Evolutionary conservation across 768 basidiomycete genomes (phyloP), one percentile per base, ranked within the genome.

Genomic region (Russula earlei): DNA sequence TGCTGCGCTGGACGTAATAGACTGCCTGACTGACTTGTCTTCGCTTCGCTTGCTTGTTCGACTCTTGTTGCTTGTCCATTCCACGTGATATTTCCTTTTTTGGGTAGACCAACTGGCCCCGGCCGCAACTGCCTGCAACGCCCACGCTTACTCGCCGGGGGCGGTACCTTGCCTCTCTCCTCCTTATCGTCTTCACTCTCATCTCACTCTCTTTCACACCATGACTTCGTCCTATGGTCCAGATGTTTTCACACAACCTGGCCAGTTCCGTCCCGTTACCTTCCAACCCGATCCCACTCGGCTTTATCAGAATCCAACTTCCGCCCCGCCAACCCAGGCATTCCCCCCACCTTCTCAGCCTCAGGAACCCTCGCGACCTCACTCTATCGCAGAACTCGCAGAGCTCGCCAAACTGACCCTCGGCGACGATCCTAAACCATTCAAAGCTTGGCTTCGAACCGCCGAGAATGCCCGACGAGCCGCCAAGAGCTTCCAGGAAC

Each of bases 361-460:
- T 15, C 47, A 43, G 37, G 25, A 17, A 5, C 12, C 41, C 9
- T 38, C 41, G 10, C 38, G 54, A n/a, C 58, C 86, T 1, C 70
- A 77, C 4, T 78, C 82, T 0, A 87, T 88, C 44, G 73, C 79
- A 1, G 81, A 85, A 54, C 79, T 87, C 24, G 84, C 84, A 7
- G 75, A 79, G n/a, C 68, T 68, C 49, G 84, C 86, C 7, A 76
- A 79, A 44, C 68, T 77, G 24, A 70, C 75, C 62, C 66, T 79
- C 34, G 83, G 78, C 72, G 82, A 85, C 58, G 76, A 79, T 8
- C 72, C 68, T 40, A 77, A 71, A 62, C 77, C 79, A 12, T 73
- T 88, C 65, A 88, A 88, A 66, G 71, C 78, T 63, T 85, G 79
- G 71, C 74, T 88, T 54, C 77, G 82, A 42, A 71, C 75, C 2